Evolutionary conservation across 176 grass and related monocot species (phyloP).

Genomic region (Musa beccarii): DNA sequence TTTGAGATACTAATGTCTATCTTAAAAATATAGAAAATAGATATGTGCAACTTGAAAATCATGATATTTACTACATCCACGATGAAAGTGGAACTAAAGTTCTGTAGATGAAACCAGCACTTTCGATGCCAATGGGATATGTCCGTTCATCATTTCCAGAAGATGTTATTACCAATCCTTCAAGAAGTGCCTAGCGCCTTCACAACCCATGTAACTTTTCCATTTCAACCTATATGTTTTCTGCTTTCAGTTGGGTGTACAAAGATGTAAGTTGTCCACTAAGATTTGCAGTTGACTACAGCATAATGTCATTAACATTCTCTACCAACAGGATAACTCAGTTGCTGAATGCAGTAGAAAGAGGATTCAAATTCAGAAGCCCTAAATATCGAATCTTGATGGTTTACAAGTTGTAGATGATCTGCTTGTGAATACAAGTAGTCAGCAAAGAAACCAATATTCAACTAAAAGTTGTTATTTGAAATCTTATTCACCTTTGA

Average conservation of each 20-base stretch:
- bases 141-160: conserved; percentile 53
- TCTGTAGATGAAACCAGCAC: conserved; percentile 57
- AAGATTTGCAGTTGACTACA: conserved; percentile 63
- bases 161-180: conserved; percentile 69
- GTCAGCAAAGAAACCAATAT: too few relatives aligned
- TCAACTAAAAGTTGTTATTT: too few relatives aligned
- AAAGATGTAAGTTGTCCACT: conserved; percentile 52
- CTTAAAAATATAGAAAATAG: conserved; percentile 69
- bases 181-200: conserved; percentile 65
- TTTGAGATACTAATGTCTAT: conserved; percentile 75
- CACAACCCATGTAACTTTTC: conserved; percentile 55
- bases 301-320: conserved; percentile 73
- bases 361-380: too few relatives aligned
- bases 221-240: conserved; percentile 37
- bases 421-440: too few relatives aligned
- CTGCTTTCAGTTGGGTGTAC: conserved; percentile 42
- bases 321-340: conserved; percentile 65
- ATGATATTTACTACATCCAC: conserved; percentile 76
- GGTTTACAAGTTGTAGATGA: too few relatives aligned
- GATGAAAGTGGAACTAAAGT: conserved; percentile 71
- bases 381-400: too few relatives aligned
- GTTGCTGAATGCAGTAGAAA: conserved; percentile 78
- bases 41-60: conserved; percentile 44
- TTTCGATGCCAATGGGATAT: conserved; percentile 36
- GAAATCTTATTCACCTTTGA: too few relatives aligned